Evolutionary conservation across 352 stramenopile genomes (phyloP), one percentile per base, ranked within the genome.

Genomic region (Phytophthora foliorum): DNA sequence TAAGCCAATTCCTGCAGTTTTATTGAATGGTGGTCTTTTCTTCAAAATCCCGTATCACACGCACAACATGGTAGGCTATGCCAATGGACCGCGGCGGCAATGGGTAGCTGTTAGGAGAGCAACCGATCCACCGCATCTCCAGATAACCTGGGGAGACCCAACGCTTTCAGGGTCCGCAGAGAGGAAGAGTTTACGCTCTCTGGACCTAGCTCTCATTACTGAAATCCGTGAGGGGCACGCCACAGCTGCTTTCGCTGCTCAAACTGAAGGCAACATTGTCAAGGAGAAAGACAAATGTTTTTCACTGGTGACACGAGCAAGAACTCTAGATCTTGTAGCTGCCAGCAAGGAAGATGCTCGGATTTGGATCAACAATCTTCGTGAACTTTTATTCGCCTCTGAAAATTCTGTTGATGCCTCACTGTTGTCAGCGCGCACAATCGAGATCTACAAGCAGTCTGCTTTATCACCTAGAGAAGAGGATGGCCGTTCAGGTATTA

Each of bases 21-120:
- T 96, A 17, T 55, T 65, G 22, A 84, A 86, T 57, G 89, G 89
- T 7, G 70, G 77, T 7, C 55, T 95, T 31, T 82, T 95, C 56
- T 94, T 85, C 63, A 96, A 96, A 62, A 77, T 95, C 2, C 86
- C 89, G 13, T 96, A 86, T 34, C 87, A 95, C 57, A 77, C 69
- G 0, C 80, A 80, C 36, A 80, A 72, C 32, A 49, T 91, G 16
- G 67, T 86, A 8, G 78, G 69, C 7, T 72, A 67, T 25, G 50
- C 65, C 1, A 51, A 72, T 32, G 68, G 46, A 19, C 70, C 81
- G 0, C 69, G 73, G 29, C 75, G 89, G 2, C 82, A 94, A 66
- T 95, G 88, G 88, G 78, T 96, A 39, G 46, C 74, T 14, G 81
- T 94, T 0, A 68, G 52, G 3, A 63, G 39, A 24, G 53, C 32